Conservation (phyloP, 2,329 filamentous ascomycete species). For the Geosmithia putterillii region DNA sequence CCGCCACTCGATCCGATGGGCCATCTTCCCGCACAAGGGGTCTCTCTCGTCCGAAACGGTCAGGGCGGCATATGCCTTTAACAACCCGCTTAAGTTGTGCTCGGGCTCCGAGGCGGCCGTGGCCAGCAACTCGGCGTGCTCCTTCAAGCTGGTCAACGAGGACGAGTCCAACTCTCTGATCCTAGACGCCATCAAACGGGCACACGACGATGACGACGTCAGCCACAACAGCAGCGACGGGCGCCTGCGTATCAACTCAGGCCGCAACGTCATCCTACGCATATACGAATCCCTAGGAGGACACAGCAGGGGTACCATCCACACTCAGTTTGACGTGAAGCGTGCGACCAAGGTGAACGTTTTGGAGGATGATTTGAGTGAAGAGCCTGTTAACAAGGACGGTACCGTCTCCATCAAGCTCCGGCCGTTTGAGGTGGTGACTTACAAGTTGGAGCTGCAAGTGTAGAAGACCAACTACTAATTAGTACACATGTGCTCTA, state of each 20-base stretch:
- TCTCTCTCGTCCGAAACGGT: slow-evolving; percentile 61
- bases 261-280: slow-evolving; percentile 69
- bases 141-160: slow-evolving; percentile 56
- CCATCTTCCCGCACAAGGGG: slow-evolving; percentile 75
- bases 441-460: slow-evolving; percentile 52
- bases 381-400: slow-evolving; percentile 35
- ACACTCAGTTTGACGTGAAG: slow-evolving; percentile 57
- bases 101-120: slow-evolving; percentile 14
- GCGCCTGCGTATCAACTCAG: slow-evolving; percentile 48
- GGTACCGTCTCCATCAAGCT: slow-evolving; percentile 50
- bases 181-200: slow-evolving; percentile 84
- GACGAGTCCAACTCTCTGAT: slow-evolving; percentile 48
- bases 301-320: slow-evolving; percentile 57
- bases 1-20: slow-evolving; percentile 75
- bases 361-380: slow-evolving; percentile 74
- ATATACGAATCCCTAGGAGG: slow-evolving; percentile 87
- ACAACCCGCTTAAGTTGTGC: slow-evolving; percentile 52
- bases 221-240: slow-evolving; percentile 36
- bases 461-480: slow-evolving; percentile 1
- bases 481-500: no score
- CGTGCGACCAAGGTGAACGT: slow-evolving; percentile 75
- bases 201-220: slow-evolving; percentile 74
- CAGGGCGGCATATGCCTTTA: slow-evolving; percentile 79
- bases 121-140: slow-evolving; percentile 16
- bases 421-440: slow-evolving; percentile 76